Percentiles rank a stretch among this genome's conserved stretches.
Conservation (phyloP, 129 eudicot species). For the Flaveria sonorensis region DNA sequence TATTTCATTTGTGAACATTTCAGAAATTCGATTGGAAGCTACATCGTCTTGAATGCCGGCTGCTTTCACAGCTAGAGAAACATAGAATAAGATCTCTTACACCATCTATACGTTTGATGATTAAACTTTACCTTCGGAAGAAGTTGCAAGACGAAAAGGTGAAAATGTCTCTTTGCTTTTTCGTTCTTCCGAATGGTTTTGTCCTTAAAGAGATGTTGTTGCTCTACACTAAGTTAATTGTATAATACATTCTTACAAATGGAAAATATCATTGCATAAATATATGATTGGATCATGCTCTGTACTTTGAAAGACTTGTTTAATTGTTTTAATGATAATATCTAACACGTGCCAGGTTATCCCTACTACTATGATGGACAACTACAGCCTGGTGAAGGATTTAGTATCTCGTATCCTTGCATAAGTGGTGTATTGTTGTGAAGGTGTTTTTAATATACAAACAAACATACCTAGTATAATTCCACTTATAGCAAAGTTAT, state of each 20-base stretch:
- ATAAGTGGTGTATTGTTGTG: constrained; percentile 5
- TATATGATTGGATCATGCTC: neutral
- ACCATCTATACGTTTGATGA: constrained; percentile 84
- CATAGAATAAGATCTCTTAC: constrained; percentile 69
- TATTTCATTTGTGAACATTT: constrained; percentile 19
- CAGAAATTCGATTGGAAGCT: constrained; percentile 94
- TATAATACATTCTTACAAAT: neutral
- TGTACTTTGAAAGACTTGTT: neutral
- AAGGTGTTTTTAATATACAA: neutral
- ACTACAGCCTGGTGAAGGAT: constrained; percentile 71
- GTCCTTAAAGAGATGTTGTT: neutral
- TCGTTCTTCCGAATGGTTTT: neutral
- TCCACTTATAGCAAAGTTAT: no score
- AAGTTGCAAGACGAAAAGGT: constrained; percentile 83
- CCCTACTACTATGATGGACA: constrained; percentile 64
- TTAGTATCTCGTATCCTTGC: constrained; percentile 94
- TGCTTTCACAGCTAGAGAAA: constrained; percentile 65
- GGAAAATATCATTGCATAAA: constrained; percentile 7
- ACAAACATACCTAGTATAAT: no score
- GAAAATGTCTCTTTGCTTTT: constrained; percentile 7
- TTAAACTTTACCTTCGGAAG: constrained; percentile 62
- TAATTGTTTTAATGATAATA: neutral
- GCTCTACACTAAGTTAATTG: neutral
- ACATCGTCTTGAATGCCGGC: constrained; percentile 76
- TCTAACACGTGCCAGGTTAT: constrained; percentile 48